These are phyloP conservation scores for Zygosaccharomyces sapae DNA, from an alignment of 1,139 yeast genomes.

Conservation along the genomic window DNA sequence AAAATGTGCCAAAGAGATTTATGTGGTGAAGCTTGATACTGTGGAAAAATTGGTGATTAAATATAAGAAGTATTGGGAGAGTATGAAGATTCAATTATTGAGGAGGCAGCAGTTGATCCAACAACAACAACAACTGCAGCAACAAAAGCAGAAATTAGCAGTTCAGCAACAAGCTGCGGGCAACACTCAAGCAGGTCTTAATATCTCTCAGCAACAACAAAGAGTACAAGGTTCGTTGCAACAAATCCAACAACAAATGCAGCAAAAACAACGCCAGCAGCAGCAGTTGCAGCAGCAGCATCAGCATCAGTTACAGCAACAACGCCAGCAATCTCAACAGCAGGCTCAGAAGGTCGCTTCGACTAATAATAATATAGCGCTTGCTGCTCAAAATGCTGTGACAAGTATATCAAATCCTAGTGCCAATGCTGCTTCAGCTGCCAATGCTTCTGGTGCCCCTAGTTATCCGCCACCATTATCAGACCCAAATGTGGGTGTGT, in stretches of 20 bases:
- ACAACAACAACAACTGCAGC: conserved; percentile 31
- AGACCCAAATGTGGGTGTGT: conserved; percentile 7
- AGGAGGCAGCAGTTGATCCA: conserved; percentile 41
- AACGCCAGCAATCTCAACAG: conserved; percentile 12
- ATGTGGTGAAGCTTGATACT: conserved; percentile 65
- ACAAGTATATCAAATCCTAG: conserved; percentile 13
- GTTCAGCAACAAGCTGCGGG: conserved; percentile 23
- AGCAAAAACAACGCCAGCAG: conserved; percentile 25
- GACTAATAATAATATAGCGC: conserved; percentile 5
- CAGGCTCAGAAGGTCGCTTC: conserved; percentile 7
- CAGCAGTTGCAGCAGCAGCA: conserved; percentile 11
- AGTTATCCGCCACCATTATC: conserved; percentile 9
- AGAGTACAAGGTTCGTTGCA: conserved; percentile 28
- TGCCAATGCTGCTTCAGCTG: not conserved
- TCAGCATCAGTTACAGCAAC: no score
- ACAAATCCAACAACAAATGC: conserved; percentile 28
- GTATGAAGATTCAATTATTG: conserved; percentile 54
- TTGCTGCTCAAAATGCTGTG: conserved; percentile 17
- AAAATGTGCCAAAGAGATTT: conserved; percentile 54
- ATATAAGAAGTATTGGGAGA: conserved; percentile 68
- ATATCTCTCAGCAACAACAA: conserved; percentile 22
- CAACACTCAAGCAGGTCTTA: conserved; percentile 20
- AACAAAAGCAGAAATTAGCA: conserved; percentile 20
- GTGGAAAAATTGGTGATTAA: conserved; percentile 67
- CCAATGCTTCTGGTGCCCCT: not conserved